These are phyloP conservation scores for Betula pendula DNA, from an alignment of 306 rosid species.

Conservation along the genomic window DNA sequence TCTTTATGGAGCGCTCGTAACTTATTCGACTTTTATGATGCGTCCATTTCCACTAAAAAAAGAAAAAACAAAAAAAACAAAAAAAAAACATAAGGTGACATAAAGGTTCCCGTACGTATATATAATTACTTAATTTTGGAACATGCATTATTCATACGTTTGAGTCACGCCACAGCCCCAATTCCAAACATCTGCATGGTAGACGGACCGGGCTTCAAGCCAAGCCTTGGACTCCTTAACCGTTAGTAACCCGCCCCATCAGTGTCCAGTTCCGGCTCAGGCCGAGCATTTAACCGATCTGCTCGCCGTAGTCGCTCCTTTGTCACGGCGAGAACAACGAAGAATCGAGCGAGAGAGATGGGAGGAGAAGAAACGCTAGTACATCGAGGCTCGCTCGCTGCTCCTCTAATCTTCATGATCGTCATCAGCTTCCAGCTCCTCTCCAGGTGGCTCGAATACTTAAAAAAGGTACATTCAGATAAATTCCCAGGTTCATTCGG, in stretches of 20 bases:
- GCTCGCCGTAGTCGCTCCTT: too few relatives aligned
- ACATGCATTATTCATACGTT: too few relatives aligned
- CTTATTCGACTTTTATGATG: too few relatives aligned
- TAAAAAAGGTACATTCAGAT: slow-evolving; percentile 46
- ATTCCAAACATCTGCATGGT: neutral
- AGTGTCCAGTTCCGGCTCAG: too few relatives aligned
- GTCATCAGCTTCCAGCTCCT: slow-evolving; percentile 62
- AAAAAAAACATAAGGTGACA: too few relatives aligned
- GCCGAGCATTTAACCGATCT: too few relatives aligned
- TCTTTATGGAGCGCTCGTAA: too few relatives aligned
- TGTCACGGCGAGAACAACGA: too few relatives aligned
- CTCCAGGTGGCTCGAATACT: slow-evolving; percentile 49
- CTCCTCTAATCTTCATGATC: slow-evolving; percentile 57
- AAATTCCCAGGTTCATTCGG: neutral
- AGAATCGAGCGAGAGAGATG: slow-evolving; percentile 11
- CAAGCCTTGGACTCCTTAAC: neutral
- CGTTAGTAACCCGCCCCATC: neutral
- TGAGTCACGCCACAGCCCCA: neutral
- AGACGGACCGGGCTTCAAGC: neutral
- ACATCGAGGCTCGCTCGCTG: slow-evolving; percentile 52
- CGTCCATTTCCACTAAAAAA: too few relatives aligned
- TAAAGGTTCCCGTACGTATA: too few relatives aligned
- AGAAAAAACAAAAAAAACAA: too few relatives aligned
- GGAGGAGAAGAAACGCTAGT: slow-evolving; percentile 37
- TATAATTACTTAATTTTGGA: too few relatives aligned